These are phyloP conservation scores for Allium cepa DNA, from an alignment of 106 monocot species.

Conservation along the genomic window DNA sequence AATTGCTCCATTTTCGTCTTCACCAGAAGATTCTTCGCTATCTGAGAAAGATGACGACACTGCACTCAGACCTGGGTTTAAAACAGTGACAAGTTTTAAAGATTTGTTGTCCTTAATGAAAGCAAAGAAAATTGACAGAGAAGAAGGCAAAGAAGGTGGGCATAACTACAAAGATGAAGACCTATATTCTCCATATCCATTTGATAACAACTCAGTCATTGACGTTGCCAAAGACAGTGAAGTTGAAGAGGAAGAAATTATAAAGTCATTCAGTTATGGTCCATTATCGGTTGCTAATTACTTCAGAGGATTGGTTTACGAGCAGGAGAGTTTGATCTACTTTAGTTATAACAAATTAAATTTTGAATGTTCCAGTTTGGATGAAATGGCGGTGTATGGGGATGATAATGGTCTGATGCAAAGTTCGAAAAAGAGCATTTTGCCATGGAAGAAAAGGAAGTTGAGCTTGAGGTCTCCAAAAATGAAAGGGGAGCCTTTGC, in stretches of 20 bases:
- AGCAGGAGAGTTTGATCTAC: conserved; percentile 43
- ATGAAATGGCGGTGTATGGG: conserved; percentile 17
- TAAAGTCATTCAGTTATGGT: conserved; percentile 92
- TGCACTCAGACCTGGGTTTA: conserved; percentile 66
- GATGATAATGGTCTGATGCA: conserved; percentile 6
- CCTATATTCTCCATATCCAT: conserved; percentile 32
- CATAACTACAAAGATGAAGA: conserved; percentile 49
- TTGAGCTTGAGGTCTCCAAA: conserved; percentile 48
- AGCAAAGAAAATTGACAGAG: conserved; percentile 34
- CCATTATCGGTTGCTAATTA: conserved; percentile 54
- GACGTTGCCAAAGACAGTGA: conserved; percentile 38
- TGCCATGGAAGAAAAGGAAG: conserved; percentile 54
- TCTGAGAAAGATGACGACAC: conserved; percentile 60
- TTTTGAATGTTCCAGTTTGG: conserved; percentile 25
- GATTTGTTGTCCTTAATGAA: conserved; percentile 52
- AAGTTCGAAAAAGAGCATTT: conserved; percentile 25
- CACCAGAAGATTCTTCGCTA: conserved; percentile 10
- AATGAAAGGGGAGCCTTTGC: conserved; percentile 62
- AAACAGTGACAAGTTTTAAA: conserved; percentile 71
- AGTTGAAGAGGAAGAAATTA: conserved; percentile 32
- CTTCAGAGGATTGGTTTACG: conserved; percentile 10
- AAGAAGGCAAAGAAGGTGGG: conserved; percentile 58
- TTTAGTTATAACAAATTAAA: conserved; percentile 46
- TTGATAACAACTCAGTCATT: conserved; percentile 56
- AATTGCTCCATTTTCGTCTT: conserved; percentile 28